Conservation (phyloP, 495 filamentous ascomycete species). For the Letharia columbiana region DNA sequence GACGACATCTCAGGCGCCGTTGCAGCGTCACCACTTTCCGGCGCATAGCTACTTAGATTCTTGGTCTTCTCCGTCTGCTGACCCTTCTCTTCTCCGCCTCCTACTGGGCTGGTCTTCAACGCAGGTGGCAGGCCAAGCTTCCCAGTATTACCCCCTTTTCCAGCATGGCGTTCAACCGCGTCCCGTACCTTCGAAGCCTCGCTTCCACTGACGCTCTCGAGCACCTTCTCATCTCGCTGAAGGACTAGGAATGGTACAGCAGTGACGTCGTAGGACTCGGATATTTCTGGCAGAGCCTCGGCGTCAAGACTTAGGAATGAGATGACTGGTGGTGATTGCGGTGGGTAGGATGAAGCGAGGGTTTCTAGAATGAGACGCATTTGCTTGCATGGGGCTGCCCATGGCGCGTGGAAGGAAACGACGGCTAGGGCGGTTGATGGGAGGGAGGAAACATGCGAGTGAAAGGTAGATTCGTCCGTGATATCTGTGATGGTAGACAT, state of each 20-base stretch:
- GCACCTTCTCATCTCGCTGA: slow-evolving; percentile 54
- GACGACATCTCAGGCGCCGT: slow-evolving; percentile 43
- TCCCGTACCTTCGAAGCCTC: slow-evolving; percentile 73
- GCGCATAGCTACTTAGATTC: slow-evolving; percentile 37
- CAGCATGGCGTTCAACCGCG: slow-evolving; percentile 73
- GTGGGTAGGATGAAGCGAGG: slow-evolving; percentile 73
- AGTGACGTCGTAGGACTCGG: slow-evolving; percentile 82
- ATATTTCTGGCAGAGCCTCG: slow-evolving; percentile 79
- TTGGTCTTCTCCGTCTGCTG: slow-evolving; percentile 28
- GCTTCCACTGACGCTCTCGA: slow-evolving; percentile 79
- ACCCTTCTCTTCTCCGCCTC: slow-evolving; percentile 31
- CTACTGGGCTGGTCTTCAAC: slow-evolving; percentile 38
- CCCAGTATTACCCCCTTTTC: slow-evolving; percentile 30
- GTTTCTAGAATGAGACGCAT: slow-evolving; percentile 81
- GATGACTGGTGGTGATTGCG: slow-evolving; percentile 52
- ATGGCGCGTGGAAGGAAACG: slow-evolving; percentile 89
- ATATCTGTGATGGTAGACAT: slow-evolving; percentile 75
- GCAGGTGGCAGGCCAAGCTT: slow-evolving; percentile 46
- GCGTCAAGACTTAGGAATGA: slow-evolving; percentile 84
- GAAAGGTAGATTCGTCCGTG: slow-evolving; percentile 58
- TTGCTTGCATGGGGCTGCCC: slow-evolving; percentile 93
- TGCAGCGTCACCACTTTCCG: slow-evolving; percentile 37
- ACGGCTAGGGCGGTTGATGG: slow-evolving; percentile 61
- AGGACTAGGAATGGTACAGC: slow-evolving; percentile 89
- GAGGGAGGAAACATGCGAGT: slow-evolving; percentile 51